phyloP scores from a whole-genome alignment of 2,329 filamentous ascomycete genomes.

The Diaporthe sp. region DNA sequence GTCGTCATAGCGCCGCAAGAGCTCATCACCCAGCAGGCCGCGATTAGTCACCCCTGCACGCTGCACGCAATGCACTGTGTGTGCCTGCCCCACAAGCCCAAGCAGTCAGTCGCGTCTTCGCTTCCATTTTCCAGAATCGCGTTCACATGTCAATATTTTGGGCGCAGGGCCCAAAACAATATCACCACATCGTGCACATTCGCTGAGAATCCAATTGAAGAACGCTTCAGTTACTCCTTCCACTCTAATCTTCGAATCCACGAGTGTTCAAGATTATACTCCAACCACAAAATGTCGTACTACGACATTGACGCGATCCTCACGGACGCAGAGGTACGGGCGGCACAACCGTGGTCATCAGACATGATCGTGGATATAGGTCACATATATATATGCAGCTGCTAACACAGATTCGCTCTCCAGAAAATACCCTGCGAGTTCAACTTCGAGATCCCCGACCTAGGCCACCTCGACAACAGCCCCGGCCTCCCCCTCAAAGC shows the following conservation, averaged over 20 bases:
- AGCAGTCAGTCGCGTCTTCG: conserved; percentile 29
- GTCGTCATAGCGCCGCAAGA: conserved; percentile 20
- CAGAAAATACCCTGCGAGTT: conserved; percentile 97
- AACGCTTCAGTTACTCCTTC: not conserved
- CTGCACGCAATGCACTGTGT: not conserved
- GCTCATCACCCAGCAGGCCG: conserved; percentile 6
- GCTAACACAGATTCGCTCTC: conserved; percentile 2
- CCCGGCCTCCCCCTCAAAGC: conserved; percentile 78
- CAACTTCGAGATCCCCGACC: conserved; percentile 86
- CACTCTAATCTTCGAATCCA: not conserved
- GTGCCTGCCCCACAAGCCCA: not conserved
- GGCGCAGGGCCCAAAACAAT: not conserved
- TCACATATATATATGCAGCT: not conserved
- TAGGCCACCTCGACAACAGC: conserved; percentile 92
- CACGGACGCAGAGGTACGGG: conserved; percentile 80
- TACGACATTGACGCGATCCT: conserved; percentile 89
- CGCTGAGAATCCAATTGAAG: not conserved
- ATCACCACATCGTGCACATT: not conserved
- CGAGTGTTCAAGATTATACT: not conserved
- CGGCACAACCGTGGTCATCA: not conserved
- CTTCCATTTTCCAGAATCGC: conserved; percentile 20
- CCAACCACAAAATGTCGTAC: conserved; percentile 72
- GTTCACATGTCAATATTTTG: conserved; percentile 27
- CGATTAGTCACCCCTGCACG: not conserved
- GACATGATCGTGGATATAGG: not conserved